Percentiles rank a stretch among this genome's conserved stretches.
These are phyloP conservation scores for Cyclostephanos invisitatus DNA, from an alignment of 108 stramenopile species.

Conservation along the genomic window DNA sequence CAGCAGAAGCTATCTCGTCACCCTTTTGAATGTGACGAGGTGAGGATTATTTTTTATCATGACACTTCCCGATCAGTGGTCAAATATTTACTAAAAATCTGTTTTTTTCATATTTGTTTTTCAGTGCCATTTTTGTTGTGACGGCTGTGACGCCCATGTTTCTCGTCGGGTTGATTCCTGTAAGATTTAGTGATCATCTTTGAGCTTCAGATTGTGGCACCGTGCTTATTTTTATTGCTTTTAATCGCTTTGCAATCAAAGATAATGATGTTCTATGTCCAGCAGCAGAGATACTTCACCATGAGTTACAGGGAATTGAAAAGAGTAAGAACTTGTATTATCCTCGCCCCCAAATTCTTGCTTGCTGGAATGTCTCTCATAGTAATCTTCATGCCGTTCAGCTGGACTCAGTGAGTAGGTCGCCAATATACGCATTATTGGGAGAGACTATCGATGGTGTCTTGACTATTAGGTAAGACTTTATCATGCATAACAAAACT, in stretches of 20 bases:
- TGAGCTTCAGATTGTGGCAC: no score
- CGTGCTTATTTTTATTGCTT: no score
- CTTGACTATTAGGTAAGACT: slow-evolving; percentile 59
- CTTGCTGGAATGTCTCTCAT: no score
- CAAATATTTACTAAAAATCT: no score
- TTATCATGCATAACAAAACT: no score
- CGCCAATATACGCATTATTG: slow-evolving; percentile 91
- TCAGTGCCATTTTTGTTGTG: slow-evolving; percentile 75
- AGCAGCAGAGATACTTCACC: slow-evolving; percentile 80
- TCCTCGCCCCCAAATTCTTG: background rate
- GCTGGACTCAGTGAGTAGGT: slow-evolving; percentile 76
- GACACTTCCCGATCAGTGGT: no score
- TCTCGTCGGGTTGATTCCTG: slow-evolving; percentile 31
- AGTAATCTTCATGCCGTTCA: background rate
- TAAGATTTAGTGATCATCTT: background rate
- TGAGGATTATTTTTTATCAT: no score
- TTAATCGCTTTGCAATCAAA: slow-evolving; percentile 5
- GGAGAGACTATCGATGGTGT: slow-evolving; percentile 93
- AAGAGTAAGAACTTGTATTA: slow-evolving; percentile 31
- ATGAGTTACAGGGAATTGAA: slow-evolving; percentile 90
- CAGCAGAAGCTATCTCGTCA: slow-evolving; percentile 70
- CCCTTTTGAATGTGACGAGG: slow-evolving; percentile 59
- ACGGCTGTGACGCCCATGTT: slow-evolving; percentile 55
- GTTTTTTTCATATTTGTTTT: no score
- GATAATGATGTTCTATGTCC: slow-evolving; percentile 63